These are phyloP conservation scores for Phytophthora meadii DNA, from an alignment of 352 stramenopile species.

Conservation along the genomic window DNA sequence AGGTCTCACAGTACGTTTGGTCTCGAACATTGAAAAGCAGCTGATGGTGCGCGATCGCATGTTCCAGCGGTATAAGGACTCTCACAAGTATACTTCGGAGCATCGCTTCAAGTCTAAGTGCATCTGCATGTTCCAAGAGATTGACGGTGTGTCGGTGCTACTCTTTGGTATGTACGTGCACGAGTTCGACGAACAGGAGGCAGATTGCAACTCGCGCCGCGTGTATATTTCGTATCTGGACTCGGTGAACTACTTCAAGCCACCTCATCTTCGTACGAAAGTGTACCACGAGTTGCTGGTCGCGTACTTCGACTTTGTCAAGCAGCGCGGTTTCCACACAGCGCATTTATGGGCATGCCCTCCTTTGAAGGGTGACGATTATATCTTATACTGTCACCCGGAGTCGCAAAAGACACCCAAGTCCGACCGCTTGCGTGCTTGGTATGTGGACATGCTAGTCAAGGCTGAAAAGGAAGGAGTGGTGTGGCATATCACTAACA, in stretches of 20 bases:
- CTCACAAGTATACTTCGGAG: conserved; percentile 89
- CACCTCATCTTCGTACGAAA: conserved; percentile 96
- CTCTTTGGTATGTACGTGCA: conserved; percentile 99
- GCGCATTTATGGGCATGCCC: conserved; percentile 99
- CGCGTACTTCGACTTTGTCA: conserved; percentile 98
- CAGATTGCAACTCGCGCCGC: conserved; percentile 93
- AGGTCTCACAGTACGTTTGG: conserved; percentile 93
- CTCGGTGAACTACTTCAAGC: conserved; percentile 99
- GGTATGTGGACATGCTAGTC: conserved; percentile 94
- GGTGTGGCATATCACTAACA: conserved; percentile 94
- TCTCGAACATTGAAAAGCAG: conserved; percentile 97
- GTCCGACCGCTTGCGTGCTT: conserved; percentile 97
- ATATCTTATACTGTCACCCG: conserved; percentile 99
- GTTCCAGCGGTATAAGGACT: conserved; percentile 94
- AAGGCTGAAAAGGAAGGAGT: conserved; percentile 90
- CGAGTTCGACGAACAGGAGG: conserved; percentile 98
- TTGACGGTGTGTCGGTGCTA: conserved; percentile 99
- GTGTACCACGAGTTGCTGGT: conserved; percentile 99
- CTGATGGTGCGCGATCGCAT: conserved; percentile 96
- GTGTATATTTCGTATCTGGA: conserved; percentile 99
- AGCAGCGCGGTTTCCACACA: conserved; percentile 96
- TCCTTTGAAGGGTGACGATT: conserved; percentile 99
- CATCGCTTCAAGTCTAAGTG: conserved; percentile 97
- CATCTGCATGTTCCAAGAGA: conserved; percentile 99
- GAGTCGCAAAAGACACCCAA: conserved; percentile 99